Evolutionary conservation across 306 rosid genomes (phyloP).

Genomic region (Hippophae rhamnoides): DNA sequence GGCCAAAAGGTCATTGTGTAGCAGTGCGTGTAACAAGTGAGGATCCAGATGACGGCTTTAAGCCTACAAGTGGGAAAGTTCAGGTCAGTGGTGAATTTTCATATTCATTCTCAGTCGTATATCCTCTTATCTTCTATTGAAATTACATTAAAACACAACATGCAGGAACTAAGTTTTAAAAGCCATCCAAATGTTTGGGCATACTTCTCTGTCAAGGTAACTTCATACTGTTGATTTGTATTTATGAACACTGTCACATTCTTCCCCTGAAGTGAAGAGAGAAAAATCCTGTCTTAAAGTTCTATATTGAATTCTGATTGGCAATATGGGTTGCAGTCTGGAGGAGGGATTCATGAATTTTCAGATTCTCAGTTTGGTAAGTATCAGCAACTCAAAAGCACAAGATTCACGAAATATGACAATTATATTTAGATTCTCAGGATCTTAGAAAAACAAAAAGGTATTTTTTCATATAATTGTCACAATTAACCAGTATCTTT

Average conservation of each 20-base stretch:
- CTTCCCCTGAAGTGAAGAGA: background rate
- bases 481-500: too few relatives aligned
- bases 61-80: constrained; percentile 96
- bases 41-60: constrained; percentile 99
- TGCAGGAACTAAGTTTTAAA: constrained; percentile 91
- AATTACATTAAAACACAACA: constrained; percentile 10
- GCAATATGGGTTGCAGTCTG: constrained; percentile 65
- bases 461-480: too few relatives aligned
- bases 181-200: constrained; percentile 99
- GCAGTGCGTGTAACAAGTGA: constrained; percentile 99
- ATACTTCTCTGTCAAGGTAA: constrained; percentile 97
- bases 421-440: too few relatives aligned
- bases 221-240: constrained; percentile 7
- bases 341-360: constrained; percentile 99
- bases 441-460: too few relatives aligned
- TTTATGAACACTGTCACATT: constrained; percentile 11
- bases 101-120: constrained; percentile 10
- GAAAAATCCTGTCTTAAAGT: constrained; percentile 5
- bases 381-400: constrained; percentile 16
- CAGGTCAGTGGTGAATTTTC: constrained; percentile 48
- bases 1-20: constrained; percentile 95
- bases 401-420: too few relatives aligned
- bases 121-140: constrained; percentile 11
- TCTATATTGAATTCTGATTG: constrained; percentile 27
- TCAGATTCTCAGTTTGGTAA: constrained; percentile 98